A percentile compares a stretch with the other conserved stretches of the same genome.
Evolutionary conservation across 2,329 filamentous ascomycete genomes (phyloP).

Genomic region (Triangularia verruculosa): DNA sequence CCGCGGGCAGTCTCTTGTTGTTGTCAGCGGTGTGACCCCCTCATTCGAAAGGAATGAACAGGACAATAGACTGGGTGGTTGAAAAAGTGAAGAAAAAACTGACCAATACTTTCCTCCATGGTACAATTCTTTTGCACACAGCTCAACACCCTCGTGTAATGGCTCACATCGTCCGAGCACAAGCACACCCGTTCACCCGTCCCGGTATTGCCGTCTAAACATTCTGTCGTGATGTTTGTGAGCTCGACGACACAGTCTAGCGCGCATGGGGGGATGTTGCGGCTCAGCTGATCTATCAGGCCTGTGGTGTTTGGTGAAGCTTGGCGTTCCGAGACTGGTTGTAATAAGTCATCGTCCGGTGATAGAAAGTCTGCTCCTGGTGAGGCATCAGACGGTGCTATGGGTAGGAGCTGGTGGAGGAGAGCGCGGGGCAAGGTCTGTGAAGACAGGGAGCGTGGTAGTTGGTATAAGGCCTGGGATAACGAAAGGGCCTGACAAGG

Average conservation of each 20-base stretch:
- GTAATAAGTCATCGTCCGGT: no score
- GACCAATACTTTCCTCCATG: slow-evolving; percentile 8
- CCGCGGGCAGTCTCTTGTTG: slow-evolving; percentile 32
- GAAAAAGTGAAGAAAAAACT: neutral
- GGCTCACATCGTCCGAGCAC: neutral
- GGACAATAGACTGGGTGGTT: neutral
- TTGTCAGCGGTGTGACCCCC: slow-evolving; percentile 6
- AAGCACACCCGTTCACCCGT: neutral
- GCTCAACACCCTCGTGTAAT: slow-evolving; percentile 1
- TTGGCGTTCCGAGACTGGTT: no score
- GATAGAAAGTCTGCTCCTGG: no score
- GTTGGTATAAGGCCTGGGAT: neutral
- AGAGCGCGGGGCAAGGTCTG: neutral
- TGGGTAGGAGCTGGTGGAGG: neutral
- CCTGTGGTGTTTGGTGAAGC: neutral
- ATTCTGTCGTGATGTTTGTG: slow-evolving; percentile 1
- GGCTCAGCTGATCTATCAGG: neutral
- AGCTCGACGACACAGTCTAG: neutral
- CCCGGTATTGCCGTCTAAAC: neutral
- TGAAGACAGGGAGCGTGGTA: neutral
- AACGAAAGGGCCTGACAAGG: neutral
- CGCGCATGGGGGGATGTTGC: neutral
- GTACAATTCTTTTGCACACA: slow-evolving; percentile 3
- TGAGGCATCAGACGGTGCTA: neutral
- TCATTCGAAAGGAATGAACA: no score